Base-by-base conservation (phyloP, 106 monocot genomes). In the Agapanthus africanus region DNA sequence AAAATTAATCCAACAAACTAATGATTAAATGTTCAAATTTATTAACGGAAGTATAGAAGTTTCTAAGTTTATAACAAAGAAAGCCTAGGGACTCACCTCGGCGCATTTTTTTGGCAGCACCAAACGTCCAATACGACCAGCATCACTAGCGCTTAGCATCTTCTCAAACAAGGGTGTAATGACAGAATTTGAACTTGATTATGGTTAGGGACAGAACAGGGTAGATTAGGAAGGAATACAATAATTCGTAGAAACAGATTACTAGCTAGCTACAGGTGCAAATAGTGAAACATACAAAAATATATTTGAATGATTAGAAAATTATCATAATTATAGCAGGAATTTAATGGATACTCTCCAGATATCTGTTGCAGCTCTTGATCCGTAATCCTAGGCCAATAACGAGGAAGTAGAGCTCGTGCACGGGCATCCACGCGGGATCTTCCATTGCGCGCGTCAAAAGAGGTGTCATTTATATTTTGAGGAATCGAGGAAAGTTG, bases 91-190 rank as follows among this genome's bases (percentile, higher is more conserved):
- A 65, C 66, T 77, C 41, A 99, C 97, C 89, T 99, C 97, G 71
- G 97, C 97, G 71, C 92, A 99, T 69, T 90, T 99, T 76, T 99
- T 99, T 34, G 97, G 97, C 27, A 99, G 83, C 56, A 99, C 97
- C 40, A 99, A 62, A 41, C 97, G 91, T 67, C 97, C 97, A 77
- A 99, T 92, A 32, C 97, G 82, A 19, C 97, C 92, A 79, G 97
- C 92, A 81, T 99, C 97, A 79, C 97, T 99, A 59, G 92, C 97
- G 74, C 97, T 99, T 54, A 99, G 80, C 76, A 92, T 87, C 72
- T 99, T 99, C 68, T 99, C 97, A 77, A 99, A 99, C 72, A 99
- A 80, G 33, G 97, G 97, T 31, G 87, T 99, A 39, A 97, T 82
- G 39, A 90, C 83, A 63, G 92, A 84, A 66, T 92, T 90, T 62